Evolutionary conservation across 306 rosid species (phyloP), one percentile per base, ranked within the genome.

Genomic region (Citrullus mucosospermus): DNA sequence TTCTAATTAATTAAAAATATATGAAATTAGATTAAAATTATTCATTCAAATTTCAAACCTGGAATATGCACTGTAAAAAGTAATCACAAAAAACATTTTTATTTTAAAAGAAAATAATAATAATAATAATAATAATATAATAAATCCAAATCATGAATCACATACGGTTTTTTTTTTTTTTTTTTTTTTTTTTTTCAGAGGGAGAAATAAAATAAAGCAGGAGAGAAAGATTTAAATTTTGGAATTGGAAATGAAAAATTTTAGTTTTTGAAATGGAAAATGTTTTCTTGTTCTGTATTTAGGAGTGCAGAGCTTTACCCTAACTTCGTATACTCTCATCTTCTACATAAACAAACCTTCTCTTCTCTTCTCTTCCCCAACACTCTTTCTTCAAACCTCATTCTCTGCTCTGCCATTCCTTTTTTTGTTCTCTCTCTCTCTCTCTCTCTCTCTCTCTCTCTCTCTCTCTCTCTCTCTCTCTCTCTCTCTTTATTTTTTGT

Each of bases 341-440:
- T 28, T 30, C 77, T 72, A 72, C 77, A 72, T 72, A 72, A 72
- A 30, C 77, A 53, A 53, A 53, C 57, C 57, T 53, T 18, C 20
- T 5, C 77, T 28, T n/a, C 77, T 6, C 20, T 46, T 48, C 76
- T 28, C 76, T 70, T 18, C 5, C 22, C 58, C 38, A 68, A 44
- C 14, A 67, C 16, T 67, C 53, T 67, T 22, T 67, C 53, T 12
- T n/a, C 74, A 67, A 67, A 20, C 20, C 17, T 12, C 18, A 43
- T 9, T 20, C 56, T 44, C 9, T n/a, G 43, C 34, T 6, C n/a
- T 66, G 5, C n/a, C 28, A 12, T 17, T 38, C 13, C n/a, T 38
- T 30, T 34, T 62, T 43, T 62, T 20, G 32, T 16, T 5, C 16
- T 20, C 75, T 46, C 75, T 22, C 18, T 60, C 0, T 60, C 28